Evolutionary conservation across 495 filamentous ascomycete species (phyloP), one percentile per base, ranked within the genome.

Genomic region (Neurospora africana): DNA sequence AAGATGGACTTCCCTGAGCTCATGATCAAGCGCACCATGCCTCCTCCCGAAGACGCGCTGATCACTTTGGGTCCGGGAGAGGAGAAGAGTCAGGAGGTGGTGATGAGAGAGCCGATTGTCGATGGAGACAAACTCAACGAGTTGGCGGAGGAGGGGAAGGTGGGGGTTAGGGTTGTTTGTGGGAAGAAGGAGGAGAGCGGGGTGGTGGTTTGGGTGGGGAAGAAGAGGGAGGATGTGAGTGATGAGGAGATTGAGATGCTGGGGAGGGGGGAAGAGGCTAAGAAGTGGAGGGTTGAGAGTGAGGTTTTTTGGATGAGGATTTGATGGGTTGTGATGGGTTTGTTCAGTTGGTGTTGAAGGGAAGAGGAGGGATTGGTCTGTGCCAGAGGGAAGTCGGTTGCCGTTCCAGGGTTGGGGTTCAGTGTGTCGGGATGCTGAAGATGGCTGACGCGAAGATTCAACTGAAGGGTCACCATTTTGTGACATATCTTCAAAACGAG

Each of bases 1-100:
- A 78, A 33, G 21, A 39, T 89, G 10, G 58, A 81, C 1, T 69
- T 85, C 27, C 79, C 79, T 43, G 82, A 71, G 27, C 80, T 87
- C 67, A 82, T 84, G 76, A 76, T 86, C 58, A 79, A 79, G 39
- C 82, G 87, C 23, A 77, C 79, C 30, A 79, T 85, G 69, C 85
- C 86, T 2, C 81, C 85, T 2, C 77, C 78, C 7, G 67, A 68
- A 7, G 80, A 83, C 0, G 81, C 83, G 38, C 76, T 87, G 10
- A 76, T 85, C n/a, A 82, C 83, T 38, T 81, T 87, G 43, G 73
- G 73, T 17, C 76, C 82, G 6, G 78, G 79, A 8, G 75, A 75
- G 9, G 39, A 5, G 11, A 5, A 3, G 0, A 61, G 35, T 5
- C 27, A 47, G 4, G 39, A 47, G 39, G 6, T 70, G 35, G 39